Conservation (phyloP, 805 yeast genomes). For the Spathaspora sp. region DNA sequence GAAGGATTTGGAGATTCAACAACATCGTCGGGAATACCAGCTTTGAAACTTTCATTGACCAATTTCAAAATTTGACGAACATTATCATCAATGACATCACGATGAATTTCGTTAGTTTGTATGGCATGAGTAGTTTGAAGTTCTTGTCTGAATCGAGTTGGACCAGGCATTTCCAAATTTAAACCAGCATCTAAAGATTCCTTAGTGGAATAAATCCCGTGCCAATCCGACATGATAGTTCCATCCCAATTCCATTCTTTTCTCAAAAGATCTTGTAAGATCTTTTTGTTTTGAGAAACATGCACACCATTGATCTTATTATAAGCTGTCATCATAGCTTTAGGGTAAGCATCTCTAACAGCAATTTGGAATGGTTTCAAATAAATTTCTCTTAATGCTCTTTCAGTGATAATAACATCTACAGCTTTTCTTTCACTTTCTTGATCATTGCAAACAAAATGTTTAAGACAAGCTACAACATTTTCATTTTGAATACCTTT, state of each 20-base stretch:
- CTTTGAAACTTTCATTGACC: slow-evolving; percentile 36
- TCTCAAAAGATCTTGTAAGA: slow-evolving; percentile 46
- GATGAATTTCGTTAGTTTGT: slow-evolving; percentile 35
- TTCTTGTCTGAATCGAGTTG: slow-evolving; percentile 44
- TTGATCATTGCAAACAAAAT: slow-evolving; percentile 59
- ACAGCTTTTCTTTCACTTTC: slow-evolving; percentile 52
- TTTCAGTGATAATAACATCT: slow-evolving; percentile 47
- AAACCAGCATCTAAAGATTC: slow-evolving; percentile 50
- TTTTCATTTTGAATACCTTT: slow-evolving; percentile 52
- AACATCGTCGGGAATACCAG: slow-evolving; percentile 38
- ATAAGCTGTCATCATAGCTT: slow-evolving; percentile 58
- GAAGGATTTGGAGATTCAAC: slow-evolving; percentile 40
- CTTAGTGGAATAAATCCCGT: slow-evolving; percentile 48
- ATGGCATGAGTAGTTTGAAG: slow-evolving; percentile 41
- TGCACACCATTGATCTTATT: slow-evolving; percentile 63
- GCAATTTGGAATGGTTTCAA: slow-evolving; percentile 63
- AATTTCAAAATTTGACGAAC: slow-evolving; percentile 46
- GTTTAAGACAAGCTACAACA: slow-evolving; percentile 57
- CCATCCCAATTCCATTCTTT: slow-evolving; percentile 60
- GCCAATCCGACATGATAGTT: slow-evolving; percentile 61
- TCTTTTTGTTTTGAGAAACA: slow-evolving; percentile 40
- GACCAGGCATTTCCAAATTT: slow-evolving; percentile 69
- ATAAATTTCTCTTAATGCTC: slow-evolving; percentile 65
- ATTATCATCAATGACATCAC: slow-evolving; percentile 43
- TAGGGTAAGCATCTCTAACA: slow-evolving; percentile 48